Conservation (phyloP, 768 basidiomycete species). For the Asterophora lycoperdoides region DNA sequence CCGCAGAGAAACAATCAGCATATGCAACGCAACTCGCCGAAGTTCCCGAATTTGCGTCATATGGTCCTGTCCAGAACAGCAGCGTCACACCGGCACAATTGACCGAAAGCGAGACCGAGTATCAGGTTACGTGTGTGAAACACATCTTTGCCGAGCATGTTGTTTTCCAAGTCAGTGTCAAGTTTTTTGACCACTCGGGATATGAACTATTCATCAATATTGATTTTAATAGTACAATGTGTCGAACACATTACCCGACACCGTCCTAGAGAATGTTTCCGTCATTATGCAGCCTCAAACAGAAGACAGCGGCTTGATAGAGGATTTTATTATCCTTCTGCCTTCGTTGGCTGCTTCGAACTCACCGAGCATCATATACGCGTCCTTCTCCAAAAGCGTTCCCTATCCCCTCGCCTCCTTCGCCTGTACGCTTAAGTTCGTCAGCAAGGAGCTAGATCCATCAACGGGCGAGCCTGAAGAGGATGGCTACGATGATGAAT, state of each 20-base stretch:
- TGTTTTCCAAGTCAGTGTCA: conserved; percentile 82
- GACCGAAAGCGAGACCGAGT: conserved; percentile 97
- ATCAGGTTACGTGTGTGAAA: conserved; percentile 94
- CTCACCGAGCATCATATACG: conserved; percentile 86
- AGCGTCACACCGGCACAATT: conserved; percentile 73
- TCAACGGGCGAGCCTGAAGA: conserved; percentile 93
- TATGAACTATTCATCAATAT: not conserved
- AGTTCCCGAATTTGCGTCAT: conserved; percentile 80
- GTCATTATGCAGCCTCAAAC: conserved; percentile 86
- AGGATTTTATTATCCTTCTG: conserved; percentile 92
- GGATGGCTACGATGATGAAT: conserved; percentile 99
- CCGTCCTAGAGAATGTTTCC: conserved; percentile 90
- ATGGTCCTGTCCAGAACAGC: conserved; percentile 87
- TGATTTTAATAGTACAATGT: conserved; percentile 75
- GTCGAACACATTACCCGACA: conserved; percentile 93
- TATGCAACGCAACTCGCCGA: conserved; percentile 83
- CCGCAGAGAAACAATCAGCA: conserved; percentile 83
- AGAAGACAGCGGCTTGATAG: conserved; percentile 69
- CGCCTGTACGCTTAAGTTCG: conserved; percentile 87
- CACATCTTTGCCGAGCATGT: conserved; percentile 94
- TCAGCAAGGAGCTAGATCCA: conserved; percentile 97
- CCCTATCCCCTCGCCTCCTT: conserved; percentile 82
- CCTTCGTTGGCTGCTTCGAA: conserved; percentile 61
- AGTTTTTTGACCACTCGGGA: not conserved
- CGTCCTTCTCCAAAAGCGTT: conserved; percentile 84